Evolutionary conservation across 805 yeast genomes (phyloP), one percentile per base, ranked within the genome.

Genomic region (Starmerella lactis-condensi): DNA sequence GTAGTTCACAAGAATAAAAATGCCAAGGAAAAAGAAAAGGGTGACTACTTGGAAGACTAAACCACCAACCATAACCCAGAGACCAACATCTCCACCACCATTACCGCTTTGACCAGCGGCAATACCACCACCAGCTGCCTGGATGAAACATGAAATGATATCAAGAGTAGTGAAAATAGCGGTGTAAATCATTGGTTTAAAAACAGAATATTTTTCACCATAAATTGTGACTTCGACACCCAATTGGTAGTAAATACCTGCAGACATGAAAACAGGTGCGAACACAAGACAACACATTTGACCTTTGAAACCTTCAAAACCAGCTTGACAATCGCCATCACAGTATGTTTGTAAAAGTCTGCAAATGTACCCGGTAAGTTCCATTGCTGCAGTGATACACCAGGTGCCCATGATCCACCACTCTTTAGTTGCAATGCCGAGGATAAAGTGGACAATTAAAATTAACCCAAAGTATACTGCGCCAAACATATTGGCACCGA

Each of bases 211-310:
- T 14, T 52, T 46, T 31, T 56, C 53, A 3, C 76, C 76, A 45
- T 67, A 69, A 1, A 75, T 50, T 33, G 70, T 67, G 23, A 70
- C 58, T 30, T 75, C 43, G 50, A 76, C 74, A 3, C 74, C 78
- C 39, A 78, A 51, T 29, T 69, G 54, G 38, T 63, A 72, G 52
- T 78, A 79, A 4, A 78, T 58, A 2, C 82, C 91, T 6, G 73
- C 91, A 78, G 75, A 73, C 21, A 75, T 56, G 48, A 78, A 73
- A 16, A 75, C 76, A 0, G 92, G 92, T 0, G 78, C 82, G 29
- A 78, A 52, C 0, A 82, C 75, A 35, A 77, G 53, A 43, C 71
- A 60, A 35, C 69, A 62, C 41, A 72, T 63, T 48, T 79, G 85
- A 8, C 19, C 21, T 26, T 26, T 26, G 17, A 17, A 26, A 12